Conservation (phyloP, 148 eudicot species). For the Rhododendron simsii region DNA sequence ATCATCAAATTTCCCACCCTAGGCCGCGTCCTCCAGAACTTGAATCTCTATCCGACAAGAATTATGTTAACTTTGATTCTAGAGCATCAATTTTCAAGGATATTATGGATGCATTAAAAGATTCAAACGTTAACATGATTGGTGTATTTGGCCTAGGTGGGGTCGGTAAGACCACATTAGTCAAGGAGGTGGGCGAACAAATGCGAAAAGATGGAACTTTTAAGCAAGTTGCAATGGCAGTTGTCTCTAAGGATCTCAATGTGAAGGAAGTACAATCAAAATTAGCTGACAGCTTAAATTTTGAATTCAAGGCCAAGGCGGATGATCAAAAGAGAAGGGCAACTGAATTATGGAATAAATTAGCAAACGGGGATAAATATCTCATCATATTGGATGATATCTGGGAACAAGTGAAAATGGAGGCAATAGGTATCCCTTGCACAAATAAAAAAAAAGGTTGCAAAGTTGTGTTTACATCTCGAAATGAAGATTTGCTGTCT, state of each 20-base stretch:
- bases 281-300: neutral
- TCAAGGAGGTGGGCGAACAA: neutral
- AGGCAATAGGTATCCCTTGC: slow-evolving; percentile 9
- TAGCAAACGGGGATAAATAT: neutral
- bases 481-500: neutral
- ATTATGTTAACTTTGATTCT: neutral
- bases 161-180: neutral
- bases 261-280: neutral
- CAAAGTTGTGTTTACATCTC: slow-evolving; percentile 15
- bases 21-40: neutral
- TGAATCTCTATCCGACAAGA: neutral
- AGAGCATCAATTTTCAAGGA: neutral
- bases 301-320: neutral
- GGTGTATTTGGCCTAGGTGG: neutral
- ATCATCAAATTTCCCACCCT: neutral
- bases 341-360: neutral
- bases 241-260: neutral
- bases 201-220: neutral
- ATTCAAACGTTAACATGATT: neutral
- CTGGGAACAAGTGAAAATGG: slow-evolving; percentile 5
- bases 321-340: neutral
- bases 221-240: neutral
- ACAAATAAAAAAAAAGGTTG: neutral
- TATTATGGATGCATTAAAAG: neutral
- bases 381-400: slow-evolving; percentile 19